Conservation (phyloP, 768 basidiomycete genomes). For the Russula olivacea region DNA sequence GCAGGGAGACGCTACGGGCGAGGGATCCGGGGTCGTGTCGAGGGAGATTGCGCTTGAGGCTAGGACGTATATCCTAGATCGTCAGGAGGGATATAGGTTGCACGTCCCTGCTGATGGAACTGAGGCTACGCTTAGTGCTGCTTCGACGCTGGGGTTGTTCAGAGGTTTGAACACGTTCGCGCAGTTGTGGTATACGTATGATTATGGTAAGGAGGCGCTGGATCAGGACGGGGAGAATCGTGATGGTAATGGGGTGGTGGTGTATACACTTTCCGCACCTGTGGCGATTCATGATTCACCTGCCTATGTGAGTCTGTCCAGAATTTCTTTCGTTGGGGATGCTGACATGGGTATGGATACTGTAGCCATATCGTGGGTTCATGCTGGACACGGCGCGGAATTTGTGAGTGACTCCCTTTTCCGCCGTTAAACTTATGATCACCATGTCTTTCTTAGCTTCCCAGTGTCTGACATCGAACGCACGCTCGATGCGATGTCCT, state of each 20-base stretch:
- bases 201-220: not conserved
- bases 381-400: constrained; percentile 79
- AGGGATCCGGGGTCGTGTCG: too few species aligned
- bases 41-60: constrained; percentile 35
- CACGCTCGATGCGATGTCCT: constrained; percentile 14
- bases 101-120: constrained; percentile 35
- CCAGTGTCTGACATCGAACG: constrained; percentile 11
- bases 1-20: constrained; percentile 19
- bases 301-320: constrained; percentile 37
- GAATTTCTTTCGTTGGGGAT: not conserved
- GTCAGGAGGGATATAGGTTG: constrained; percentile 44
- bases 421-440: not conserved
- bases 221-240: not conserved
- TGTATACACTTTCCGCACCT: constrained; percentile 39
- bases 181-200: constrained; percentile 43
- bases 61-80: constrained; percentile 31
- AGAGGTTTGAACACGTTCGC: constrained; percentile 52
- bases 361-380: constrained; percentile 66
- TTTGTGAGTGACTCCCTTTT: constrained; percentile 35
- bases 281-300: constrained; percentile 42
- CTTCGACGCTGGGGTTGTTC: constrained; percentile 45
- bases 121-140: constrained; percentile 37
- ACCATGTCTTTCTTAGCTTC: not conserved
- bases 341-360: not conserved
- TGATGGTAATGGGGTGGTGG: not conserved